Percentiles rank a stretch among this genome's conserved stretches.
Conservation (phyloP, 768 basidiomycete species). For the Paxillus rubicundulus region DNA sequence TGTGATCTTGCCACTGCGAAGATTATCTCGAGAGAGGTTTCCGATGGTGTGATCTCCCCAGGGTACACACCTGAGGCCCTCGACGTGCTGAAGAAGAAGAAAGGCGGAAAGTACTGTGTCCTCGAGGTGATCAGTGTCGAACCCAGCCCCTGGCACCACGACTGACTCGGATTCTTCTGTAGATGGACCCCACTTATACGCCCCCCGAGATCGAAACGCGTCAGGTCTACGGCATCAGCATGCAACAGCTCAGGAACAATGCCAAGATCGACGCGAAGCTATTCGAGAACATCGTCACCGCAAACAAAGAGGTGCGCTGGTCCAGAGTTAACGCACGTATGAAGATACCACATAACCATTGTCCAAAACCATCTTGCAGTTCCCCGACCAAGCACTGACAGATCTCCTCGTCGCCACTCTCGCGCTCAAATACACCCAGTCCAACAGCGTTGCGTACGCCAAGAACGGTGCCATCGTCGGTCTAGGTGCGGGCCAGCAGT, state of each 20-base stretch:
- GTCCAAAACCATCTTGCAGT: slow-evolving; percentile 38
- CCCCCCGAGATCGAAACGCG: slow-evolving; percentile 86
- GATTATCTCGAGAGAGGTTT: slow-evolving; percentile 98
- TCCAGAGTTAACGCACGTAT: neutral
- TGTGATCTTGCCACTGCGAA: slow-evolving; percentile 94
- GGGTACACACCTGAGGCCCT: slow-evolving; percentile 87
- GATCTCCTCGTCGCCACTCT: slow-evolving; percentile 95
- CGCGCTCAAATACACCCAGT: slow-evolving; percentile 98
- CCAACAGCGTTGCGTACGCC: slow-evolving; percentile 97
- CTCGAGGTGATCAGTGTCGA: slow-evolving; percentile 59
- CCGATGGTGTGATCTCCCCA: slow-evolving; percentile 96
- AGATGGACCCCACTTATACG: slow-evolving; percentile 87
- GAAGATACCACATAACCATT: neutral
- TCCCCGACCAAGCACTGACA: slow-evolving; percentile 71
- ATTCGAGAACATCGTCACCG: slow-evolving; percentile 86
- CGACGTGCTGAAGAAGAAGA: slow-evolving; percentile 91
- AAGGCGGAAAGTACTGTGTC: slow-evolving; percentile 97
- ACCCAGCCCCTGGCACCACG: neutral
- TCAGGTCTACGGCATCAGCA: slow-evolving; percentile 88
- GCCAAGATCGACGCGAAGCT: slow-evolving; percentile 76
- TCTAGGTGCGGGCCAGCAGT: slow-evolving; percentile 97
- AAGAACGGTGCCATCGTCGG: slow-evolving; percentile 90
- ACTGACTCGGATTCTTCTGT: slow-evolving; percentile 9
- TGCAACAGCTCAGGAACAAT: slow-evolving; percentile 91
- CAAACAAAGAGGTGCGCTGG: slow-evolving; percentile 74